Percentiles rank a stretch among this genome's conserved stretches.
These are phyloP conservation scores for Dictyostelium firmibasis DNA, from an alignment of 78 protist species.

Conservation along the genomic window DNA sequence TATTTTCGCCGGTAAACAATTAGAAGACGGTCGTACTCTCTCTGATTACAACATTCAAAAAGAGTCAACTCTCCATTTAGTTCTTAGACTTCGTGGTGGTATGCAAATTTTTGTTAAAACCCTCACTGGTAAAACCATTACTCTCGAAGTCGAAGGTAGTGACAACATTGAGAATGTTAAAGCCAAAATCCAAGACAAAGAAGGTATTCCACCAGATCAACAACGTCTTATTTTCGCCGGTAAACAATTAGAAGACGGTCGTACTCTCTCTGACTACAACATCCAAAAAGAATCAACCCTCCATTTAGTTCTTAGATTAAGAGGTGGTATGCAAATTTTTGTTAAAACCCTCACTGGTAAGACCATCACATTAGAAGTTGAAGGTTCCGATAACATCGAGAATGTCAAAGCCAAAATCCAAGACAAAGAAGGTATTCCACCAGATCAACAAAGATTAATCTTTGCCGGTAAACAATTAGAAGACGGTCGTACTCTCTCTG, in stretches of 20 bases:
- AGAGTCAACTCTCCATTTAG: conserved; percentile 97
- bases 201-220: conserved; percentile 99
- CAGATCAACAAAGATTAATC: conserved; percentile 98
- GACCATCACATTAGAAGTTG: conserved; percentile 99
- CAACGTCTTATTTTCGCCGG: conserved; percentile 99
- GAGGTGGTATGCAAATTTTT: conserved; percentile 95
- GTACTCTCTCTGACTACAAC: conserved; percentile 98
- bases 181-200: conserved; percentile 98
- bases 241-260: conserved; percentile 99
- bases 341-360: conserved; percentile 99
- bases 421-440: conserved; percentile 98
- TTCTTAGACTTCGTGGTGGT: conserved; percentile 88
- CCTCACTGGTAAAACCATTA: conserved; percentile 99
- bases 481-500: conserved; percentile 96
- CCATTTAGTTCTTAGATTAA: conserved; percentile 92
- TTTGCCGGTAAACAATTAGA: conserved; percentile 99
- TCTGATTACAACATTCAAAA: conserved; percentile 99
- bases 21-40: conserved; percentile 99
- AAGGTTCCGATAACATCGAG: conserved; percentile 93
- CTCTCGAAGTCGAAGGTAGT: conserved; percentile 97
- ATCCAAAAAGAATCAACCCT: conserved; percentile 98
- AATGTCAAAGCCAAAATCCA: conserved; percentile 95
- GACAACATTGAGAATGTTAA: conserved; percentile 98
- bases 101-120: conserved; percentile 98
- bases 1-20: conserved; percentile 99